A percentile compares a stretch with the other conserved stretches of the same genome.
Evolutionary conservation across 1,139 yeast species (phyloP).

Genomic region (Yamadazyma friedrichii): DNA sequence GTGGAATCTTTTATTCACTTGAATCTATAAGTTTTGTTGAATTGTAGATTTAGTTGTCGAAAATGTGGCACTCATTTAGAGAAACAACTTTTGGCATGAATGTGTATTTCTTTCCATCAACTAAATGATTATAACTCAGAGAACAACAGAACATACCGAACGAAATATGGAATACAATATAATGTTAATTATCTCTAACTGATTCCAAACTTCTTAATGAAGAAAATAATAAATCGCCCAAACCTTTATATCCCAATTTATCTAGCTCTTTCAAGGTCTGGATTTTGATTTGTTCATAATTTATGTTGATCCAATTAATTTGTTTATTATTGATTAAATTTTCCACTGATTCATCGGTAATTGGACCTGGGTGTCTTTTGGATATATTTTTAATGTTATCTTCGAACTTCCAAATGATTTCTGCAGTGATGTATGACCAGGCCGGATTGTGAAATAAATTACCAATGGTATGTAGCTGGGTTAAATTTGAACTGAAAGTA

Average conservation of each 20-base stretch:
- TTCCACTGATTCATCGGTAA: slow-evolving; percentile 31
- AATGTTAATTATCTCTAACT: slow-evolving; percentile 1
- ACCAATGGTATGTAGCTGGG: slow-evolving; percentile 37
- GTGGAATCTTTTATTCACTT: too few relatives aligned
- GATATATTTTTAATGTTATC: slow-evolving; percentile 28
- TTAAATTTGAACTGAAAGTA: slow-evolving; percentile 22
- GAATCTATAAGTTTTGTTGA: too few relatives aligned
- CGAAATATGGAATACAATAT: too few relatives aligned
- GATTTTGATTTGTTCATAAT: slow-evolving; percentile 40
- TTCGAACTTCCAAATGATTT: slow-evolving; percentile 47
- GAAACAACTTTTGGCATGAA: too few relatives aligned
- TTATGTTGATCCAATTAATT: slow-evolving; percentile 27
- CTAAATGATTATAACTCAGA: too few relatives aligned
- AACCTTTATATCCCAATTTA: slow-evolving; percentile 37
- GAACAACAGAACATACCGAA: too few relatives aligned
- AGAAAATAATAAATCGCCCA: slow-evolving; percentile 44
- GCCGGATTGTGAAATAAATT: slow-evolving; percentile 57
- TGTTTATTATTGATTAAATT: slow-evolving; percentile 17
- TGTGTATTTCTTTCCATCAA: too few relatives aligned
- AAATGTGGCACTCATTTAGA: too few relatives aligned
- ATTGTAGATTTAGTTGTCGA: too few relatives aligned
- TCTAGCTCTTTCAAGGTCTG: slow-evolving; percentile 36
- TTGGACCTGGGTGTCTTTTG: slow-evolving; percentile 46
- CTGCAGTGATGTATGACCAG: slow-evolving; percentile 46
- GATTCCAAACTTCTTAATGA: slow-evolving; percentile 42